Conservation (phyloP, 1,139 yeast genomes). For the Candida sp. region DNA sequence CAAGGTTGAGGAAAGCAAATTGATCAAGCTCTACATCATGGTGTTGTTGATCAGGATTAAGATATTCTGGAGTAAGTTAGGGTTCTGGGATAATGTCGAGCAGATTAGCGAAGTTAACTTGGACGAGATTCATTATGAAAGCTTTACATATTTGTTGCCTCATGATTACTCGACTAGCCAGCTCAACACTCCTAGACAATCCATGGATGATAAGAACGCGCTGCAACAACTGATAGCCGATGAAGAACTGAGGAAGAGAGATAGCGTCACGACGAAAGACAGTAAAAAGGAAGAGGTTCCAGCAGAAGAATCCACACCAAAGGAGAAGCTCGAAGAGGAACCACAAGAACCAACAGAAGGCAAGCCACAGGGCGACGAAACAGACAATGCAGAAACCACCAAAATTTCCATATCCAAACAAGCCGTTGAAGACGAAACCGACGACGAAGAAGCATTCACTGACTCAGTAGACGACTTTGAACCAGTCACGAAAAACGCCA, state of each 20-base stretch:
- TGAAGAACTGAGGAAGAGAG: background rate
- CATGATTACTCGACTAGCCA: conserved; percentile 2
- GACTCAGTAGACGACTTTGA: conserved; percentile 13
- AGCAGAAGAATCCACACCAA: background rate
- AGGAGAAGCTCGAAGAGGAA: background rate
- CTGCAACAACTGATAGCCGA: background rate
- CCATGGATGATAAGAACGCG: background rate
- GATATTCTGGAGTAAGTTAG: conserved; percentile 86
- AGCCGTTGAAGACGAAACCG: background rate
- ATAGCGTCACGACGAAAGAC: background rate
- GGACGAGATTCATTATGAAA: conserved; percentile 29
- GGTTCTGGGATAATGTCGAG: conserved; percentile 58
- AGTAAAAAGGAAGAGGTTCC: background rate
- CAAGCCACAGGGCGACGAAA: background rate
- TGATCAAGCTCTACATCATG: conserved; percentile 29
- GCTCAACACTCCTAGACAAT: background rate
- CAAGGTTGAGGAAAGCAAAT: conserved; percentile 24
- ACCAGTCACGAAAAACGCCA: background rate
- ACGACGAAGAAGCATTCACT: conserved; percentile 15
- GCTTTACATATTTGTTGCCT: conserved; percentile 19
- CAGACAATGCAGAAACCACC: background rate
- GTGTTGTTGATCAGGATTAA: conserved; percentile 38
- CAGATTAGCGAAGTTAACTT: conserved; percentile 33
- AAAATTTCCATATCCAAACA: background rate
- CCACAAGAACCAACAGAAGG: background rate